A percentile compares a stretch with the other conserved stretches of the same genome.
Evolutionary conservation across 1,139 yeast species (phyloP).

Genomic region (Meyerozyma carpophila): DNA sequence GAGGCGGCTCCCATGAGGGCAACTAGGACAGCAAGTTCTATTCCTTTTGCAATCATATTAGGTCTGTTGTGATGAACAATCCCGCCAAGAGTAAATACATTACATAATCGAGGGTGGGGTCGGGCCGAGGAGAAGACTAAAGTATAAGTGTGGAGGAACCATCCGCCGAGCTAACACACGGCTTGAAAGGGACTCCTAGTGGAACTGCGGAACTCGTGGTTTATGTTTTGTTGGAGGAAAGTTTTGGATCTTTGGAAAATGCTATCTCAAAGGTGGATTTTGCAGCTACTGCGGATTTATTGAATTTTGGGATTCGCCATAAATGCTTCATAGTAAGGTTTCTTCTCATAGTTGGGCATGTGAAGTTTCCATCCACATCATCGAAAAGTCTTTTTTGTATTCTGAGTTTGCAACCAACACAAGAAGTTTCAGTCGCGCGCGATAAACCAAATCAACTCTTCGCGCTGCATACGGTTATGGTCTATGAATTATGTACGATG

Average conservation of each 20-base stretch:
- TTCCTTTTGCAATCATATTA: not conserved
- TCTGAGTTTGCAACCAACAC: not conserved
- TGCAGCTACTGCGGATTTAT: too few species aligned
- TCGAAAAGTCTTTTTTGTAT: too few species aligned
- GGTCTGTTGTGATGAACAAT: not conserved
- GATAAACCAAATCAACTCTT: not conserved
- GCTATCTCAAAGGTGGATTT: too few species aligned
- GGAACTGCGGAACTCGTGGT: not conserved
- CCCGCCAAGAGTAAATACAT: not conserved
- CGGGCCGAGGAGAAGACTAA: not conserved
- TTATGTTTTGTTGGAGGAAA: too few species aligned
- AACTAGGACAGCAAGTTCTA: slow-evolving; percentile 2
- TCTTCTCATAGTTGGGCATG: too few species aligned
- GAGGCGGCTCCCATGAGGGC: slow-evolving; percentile 8
- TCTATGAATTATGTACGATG: slow-evolving; percentile 2
- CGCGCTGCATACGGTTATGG: not conserved
- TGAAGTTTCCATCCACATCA: too few species aligned
- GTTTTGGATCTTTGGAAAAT: too few species aligned
- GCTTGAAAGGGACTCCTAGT: not conserved
- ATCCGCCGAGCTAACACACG: too few species aligned
- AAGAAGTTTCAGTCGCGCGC: not conserved
- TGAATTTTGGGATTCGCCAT: too few species aligned
- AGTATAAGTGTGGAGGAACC: too few species aligned
- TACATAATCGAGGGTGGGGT: not conserved
- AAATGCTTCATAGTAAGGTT: too few species aligned